Evolutionary conservation across 2,329 filamentous ascomycete species (phyloP), one percentile per base, ranked within the genome.

Genomic region (Ophiocordyceps camponoti-leonardi): DNA sequence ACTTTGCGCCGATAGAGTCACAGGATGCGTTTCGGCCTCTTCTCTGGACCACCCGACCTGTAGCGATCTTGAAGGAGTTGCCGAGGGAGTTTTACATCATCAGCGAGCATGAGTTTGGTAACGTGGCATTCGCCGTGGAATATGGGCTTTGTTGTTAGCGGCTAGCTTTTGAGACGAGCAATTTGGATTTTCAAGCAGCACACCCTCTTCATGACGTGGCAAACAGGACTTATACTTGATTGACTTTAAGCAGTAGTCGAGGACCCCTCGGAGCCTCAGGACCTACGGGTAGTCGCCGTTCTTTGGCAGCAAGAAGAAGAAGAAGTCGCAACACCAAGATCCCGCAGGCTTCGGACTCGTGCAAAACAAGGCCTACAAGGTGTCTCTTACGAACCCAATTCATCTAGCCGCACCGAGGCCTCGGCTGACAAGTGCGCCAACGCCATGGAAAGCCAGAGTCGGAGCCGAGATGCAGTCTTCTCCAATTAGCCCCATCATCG

Each of bases 1-100:
- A n/a, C n/a, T 33, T 16, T 7, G 10, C 14, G 35, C 20, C 30
- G 43, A 50, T 62, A 86, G 81, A 84, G 80, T 62, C 82, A 86
- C 64, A 80, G 82, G 49, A 80, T 86, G 73, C 75, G 82, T 56
- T 81, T 86, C 60, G 81, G 81, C 45, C 66, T 86, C 49, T 84
- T 86, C 60, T 83, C 79, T 48, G 78, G 79, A 31, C 64, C 75
- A 49, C 77, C 79, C 41, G 81, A 84, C 54, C 79, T 83, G 46
- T 55, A 50, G 33, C 46, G 44, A 35, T 45, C 44, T 39, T n/a
- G n/a, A n/a, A 46, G 26, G 46, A 46, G 43, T 41, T 47, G 48
- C 46, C 42, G 47, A 46, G 22, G 53, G 52, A 57, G 23, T 26
- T 59, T 54, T 55, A 56, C 54, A 58, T 44, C 48, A 48, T 58